These are phyloP conservation scores for Pseudevernia furfuracea DNA, from an alignment of 495 filamentous ascomycete genomes.

Conservation along the genomic window DNA sequence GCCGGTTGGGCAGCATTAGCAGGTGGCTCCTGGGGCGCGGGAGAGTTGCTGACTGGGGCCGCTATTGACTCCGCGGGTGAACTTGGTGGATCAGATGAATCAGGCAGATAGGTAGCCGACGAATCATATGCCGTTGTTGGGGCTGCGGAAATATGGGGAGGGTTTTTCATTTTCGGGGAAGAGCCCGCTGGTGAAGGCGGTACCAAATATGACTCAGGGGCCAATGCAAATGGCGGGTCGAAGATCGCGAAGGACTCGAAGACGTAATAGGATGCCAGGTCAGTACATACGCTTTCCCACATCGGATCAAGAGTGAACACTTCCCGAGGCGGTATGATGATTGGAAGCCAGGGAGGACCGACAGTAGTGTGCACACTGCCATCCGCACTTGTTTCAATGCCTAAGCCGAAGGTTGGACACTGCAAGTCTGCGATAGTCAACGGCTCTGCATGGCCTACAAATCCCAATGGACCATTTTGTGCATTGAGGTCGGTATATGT, in stretches of 20 bases:
- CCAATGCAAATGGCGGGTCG: background rate
- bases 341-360: conserved; percentile 1
- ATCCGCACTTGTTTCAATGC: background rate
- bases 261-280: background rate
- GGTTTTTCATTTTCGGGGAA: background rate
- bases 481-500: background rate
- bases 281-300: background rate
- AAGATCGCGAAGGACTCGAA: background rate
- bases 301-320: background rate
- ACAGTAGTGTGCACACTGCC: background rate
- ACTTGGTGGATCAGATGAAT: background rate
- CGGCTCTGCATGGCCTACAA: background rate
- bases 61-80: background rate
- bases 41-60: background rate
- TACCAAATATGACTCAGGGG: background rate
- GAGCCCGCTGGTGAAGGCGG: background rate
- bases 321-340: background rate
- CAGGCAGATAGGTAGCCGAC: background rate
- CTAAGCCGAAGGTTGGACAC: background rate
- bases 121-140: background rate
- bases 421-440: background rate
- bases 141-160: background rate
- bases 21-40: background rate
- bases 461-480: background rate
- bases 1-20: background rate